These are phyloP conservation scores for Fusarium hostae DNA, from an alignment of 2,329 filamentous ascomycete genomes.

Conservation along the genomic window DNA sequence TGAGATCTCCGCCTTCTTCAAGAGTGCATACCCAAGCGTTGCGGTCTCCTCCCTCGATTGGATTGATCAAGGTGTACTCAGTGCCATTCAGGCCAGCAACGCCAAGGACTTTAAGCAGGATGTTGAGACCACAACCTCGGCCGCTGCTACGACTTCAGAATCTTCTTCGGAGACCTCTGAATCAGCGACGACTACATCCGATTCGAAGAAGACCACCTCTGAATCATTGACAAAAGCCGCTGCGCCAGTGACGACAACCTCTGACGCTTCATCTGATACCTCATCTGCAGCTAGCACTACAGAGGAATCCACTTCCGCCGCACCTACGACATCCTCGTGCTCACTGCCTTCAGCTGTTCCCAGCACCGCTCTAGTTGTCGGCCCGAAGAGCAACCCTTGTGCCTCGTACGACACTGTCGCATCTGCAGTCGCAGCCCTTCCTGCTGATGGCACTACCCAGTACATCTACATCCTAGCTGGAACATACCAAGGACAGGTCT, in stretches of 20 bases:
- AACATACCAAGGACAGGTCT: constrained; percentile 56
- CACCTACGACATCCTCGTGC: constrained; percentile 4
- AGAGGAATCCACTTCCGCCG: constrained; percentile 2
- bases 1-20: constrained; percentile 34
- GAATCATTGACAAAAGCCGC: not conserved
- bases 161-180: not conserved
- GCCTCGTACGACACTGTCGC: constrained; percentile 57
- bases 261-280: not conserved
- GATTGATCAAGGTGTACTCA: constrained; percentile 35
- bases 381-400: constrained; percentile 50
- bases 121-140: not conserved
- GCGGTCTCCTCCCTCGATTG: constrained; percentile 28
- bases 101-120: constrained; percentile 17
- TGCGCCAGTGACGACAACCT: not conserved
- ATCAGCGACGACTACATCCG: not conserved
- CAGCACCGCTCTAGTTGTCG: constrained; percentile 53
- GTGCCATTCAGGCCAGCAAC: constrained; percentile 36
- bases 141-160: not conserved
- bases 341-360: constrained; percentile 34
- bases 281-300: not conserved
- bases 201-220: not conserved
- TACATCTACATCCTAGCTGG: constrained; percentile 58
- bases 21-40: constrained; percentile 14
- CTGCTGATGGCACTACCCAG: constrained; percentile 50
- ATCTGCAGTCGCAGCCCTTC: constrained; percentile 47